These are phyloP conservation scores for Ceratobasidium sp. DNA, from an alignment of 1,284 basidiomycete genomes.

Conservation along the genomic window DNA sequence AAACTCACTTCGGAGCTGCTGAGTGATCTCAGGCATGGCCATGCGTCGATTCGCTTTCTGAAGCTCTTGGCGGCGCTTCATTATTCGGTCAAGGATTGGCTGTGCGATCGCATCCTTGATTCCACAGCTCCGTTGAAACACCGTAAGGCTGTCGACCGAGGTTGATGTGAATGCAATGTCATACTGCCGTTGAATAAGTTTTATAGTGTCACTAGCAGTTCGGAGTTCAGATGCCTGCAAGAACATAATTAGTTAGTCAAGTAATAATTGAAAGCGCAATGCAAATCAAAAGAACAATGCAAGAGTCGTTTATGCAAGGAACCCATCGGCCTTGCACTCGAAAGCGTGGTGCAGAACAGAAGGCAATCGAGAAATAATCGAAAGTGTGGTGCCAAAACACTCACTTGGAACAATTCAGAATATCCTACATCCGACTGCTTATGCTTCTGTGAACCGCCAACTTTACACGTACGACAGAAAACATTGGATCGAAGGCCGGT, in stretches of 20 bases:
- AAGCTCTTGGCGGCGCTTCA: not conserved
- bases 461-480: constrained; percentile 45
- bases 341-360: not conserved
- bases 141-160: not conserved
- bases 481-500: constrained; percentile 38
- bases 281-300: too few relatives aligned
- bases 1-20: not conserved
- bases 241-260: too few relatives aligned
- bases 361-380: too few relatives aligned
- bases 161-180: constrained; percentile 22
- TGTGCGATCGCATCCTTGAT: constrained; percentile 39
- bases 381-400: not conserved
- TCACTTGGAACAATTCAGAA: constrained; percentile 41
- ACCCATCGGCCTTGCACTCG: too few relatives aligned
- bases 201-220: constrained; percentile 45
- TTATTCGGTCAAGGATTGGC: not conserved
- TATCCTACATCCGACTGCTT: constrained; percentile 42
- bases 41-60: not conserved
- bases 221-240: constrained; percentile 28
- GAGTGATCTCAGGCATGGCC: not conserved
- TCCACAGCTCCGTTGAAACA: not conserved
- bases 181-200: constrained; percentile 42
- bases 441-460: constrained; percentile 29
- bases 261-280: too few relatives aligned
- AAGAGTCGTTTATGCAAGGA: too few relatives aligned